A percentile compares a stretch with the other conserved stretches of the same genome.
Conservation (phyloP, 176 grass and related monocot species). For the Musa schizocarpa region DNA sequence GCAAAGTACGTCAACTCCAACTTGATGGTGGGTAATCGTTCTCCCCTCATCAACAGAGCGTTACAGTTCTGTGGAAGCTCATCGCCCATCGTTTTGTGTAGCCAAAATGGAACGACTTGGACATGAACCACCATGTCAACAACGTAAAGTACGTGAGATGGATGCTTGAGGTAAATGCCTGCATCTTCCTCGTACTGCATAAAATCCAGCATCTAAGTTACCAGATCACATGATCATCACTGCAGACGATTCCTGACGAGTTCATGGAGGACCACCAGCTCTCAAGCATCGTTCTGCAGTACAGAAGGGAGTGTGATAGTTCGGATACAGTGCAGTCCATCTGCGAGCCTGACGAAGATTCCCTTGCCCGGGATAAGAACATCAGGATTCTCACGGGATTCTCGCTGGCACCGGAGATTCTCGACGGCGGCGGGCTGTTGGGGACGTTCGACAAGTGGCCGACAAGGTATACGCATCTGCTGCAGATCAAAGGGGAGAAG, state of each 20-base stretch:
- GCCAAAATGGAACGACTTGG: slow-evolving; percentile 53
- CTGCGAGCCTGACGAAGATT: slow-evolving; percentile 44
- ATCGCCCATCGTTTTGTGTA: slow-evolving; percentile 13
- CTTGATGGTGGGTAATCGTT: slow-evolving; percentile 32
- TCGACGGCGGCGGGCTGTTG: slow-evolving; percentile 28
- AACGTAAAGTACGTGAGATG: slow-evolving; percentile 67
- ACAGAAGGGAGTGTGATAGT: slow-evolving; percentile 52
- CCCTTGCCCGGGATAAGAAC: slow-evolving; percentile 16
- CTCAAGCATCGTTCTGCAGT: slow-evolving; percentile 41
- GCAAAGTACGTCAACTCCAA: slow-evolving; percentile 34
- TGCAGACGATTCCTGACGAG: not conserved
- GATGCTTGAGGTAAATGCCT: slow-evolving; percentile 55
- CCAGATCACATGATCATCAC: too few relatives aligned
- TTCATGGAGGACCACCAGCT: slow-evolving; percentile 7
- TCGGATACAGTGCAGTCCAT: slow-evolving; percentile 50
- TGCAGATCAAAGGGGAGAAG: slow-evolving; percentile 32
- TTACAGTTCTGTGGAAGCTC: too few relatives aligned
- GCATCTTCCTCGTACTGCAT: not conserved
- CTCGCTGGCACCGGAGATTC: slow-evolving; percentile 31
- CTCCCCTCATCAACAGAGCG: too few relatives aligned
- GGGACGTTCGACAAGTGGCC: slow-evolving; percentile 39
- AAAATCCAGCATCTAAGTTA: too few relatives aligned
- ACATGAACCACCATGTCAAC: slow-evolving; percentile 73
- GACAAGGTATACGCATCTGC: slow-evolving; percentile 49
- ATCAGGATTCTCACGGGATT: slow-evolving; percentile 29